Percentiles rank a stretch among this genome's conserved stretches.
Evolutionary conservation across 306 rosid genomes (phyloP).

Genomic region (Gynostemma pentaphyllum): DNA sequence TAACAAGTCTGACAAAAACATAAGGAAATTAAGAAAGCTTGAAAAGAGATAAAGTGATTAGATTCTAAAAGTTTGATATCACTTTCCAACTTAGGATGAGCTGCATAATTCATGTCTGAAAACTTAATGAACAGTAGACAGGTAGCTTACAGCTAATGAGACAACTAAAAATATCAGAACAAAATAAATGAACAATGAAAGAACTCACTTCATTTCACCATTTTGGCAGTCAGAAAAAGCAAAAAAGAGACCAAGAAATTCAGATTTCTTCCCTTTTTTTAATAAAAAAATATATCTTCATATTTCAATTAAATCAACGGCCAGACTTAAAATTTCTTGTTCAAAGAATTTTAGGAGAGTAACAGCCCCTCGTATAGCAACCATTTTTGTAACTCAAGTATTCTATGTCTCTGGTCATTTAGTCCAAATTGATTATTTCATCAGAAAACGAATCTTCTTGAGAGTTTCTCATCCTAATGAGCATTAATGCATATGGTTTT

Average conservation of each 20-base stretch:
- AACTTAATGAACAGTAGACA: not conserved
- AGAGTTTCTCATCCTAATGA: not conserved
- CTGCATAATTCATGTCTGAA: not conserved
- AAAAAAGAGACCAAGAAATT: not conserved
- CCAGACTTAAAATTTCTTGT: not conserved
- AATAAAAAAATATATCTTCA: not conserved
- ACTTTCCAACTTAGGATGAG: not conserved
- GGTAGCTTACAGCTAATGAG: not conserved
- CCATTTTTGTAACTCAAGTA: not conserved
- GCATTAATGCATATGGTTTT: not conserved
- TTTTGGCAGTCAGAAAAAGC: not conserved
- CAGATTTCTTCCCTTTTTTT: not conserved
- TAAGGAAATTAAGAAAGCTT: not conserved
- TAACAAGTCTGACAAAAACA: not conserved
- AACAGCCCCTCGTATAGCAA: not conserved
- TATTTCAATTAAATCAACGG: not conserved
- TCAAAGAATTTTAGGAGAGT: not conserved
- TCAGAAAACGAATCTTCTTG: not conserved
- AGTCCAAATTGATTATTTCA: not conserved
- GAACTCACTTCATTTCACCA: not conserved
- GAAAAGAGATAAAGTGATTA: not conserved
- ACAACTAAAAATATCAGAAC: not conserved
- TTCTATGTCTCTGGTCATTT: not conserved
- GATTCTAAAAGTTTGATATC: not conserved
- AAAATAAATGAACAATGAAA: not conserved